phyloP scores from a whole-genome alignment of 495 filamentous ascomycete species.

The Penicillium turbatum region DNA sequence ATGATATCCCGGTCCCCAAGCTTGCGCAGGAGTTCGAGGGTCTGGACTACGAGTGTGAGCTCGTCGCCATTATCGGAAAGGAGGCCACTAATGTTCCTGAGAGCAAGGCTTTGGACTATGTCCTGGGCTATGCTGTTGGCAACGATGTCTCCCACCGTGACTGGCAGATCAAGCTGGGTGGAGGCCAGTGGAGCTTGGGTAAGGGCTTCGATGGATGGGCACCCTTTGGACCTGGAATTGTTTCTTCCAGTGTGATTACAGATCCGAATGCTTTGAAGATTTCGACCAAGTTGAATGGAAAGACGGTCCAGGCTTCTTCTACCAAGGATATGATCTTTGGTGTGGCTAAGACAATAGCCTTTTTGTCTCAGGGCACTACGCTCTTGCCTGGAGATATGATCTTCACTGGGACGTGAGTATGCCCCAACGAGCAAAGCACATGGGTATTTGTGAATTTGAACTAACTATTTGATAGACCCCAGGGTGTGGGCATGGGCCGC shows the following conservation, averaged over 20 bases:
- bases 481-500: slow-evolving; percentile 74
- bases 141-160: slow-evolving; percentile 83
- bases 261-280: slow-evolving; percentile 68
- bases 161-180: slow-evolving; percentile 75
- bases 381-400: slow-evolving; percentile 76
- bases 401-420: slow-evolving; percentile 76
- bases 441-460: not conserved
- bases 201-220: slow-evolving; percentile 90
- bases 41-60: slow-evolving; percentile 82
- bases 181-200: slow-evolving; percentile 76
- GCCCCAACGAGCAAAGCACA: not conserved
- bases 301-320: slow-evolving; percentile 65
- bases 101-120: slow-evolving; percentile 63
- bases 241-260: slow-evolving; percentile 58
- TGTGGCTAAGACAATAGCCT: slow-evolving; percentile 67
- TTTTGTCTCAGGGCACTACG: slow-evolving; percentile 73
- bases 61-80: slow-evolving; percentile 75
- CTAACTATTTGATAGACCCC: slow-evolving; percentile 47
- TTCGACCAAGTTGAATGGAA: slow-evolving; percentile 65
- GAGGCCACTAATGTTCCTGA: slow-evolving; percentile 63
- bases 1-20: slow-evolving; percentile 60
- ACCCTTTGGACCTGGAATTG: slow-evolving; percentile 80
- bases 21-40: slow-evolving; percentile 58
- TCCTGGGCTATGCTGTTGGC: slow-evolving; percentile 75
- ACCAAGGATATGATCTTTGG: slow-evolving; percentile 82